A percentile compares a stretch with the other conserved stretches of the same genome.
These are phyloP conservation scores for Centaurea solstitialis DNA, from an alignment of 129 eudicot species.

Conservation along the genomic window DNA sequence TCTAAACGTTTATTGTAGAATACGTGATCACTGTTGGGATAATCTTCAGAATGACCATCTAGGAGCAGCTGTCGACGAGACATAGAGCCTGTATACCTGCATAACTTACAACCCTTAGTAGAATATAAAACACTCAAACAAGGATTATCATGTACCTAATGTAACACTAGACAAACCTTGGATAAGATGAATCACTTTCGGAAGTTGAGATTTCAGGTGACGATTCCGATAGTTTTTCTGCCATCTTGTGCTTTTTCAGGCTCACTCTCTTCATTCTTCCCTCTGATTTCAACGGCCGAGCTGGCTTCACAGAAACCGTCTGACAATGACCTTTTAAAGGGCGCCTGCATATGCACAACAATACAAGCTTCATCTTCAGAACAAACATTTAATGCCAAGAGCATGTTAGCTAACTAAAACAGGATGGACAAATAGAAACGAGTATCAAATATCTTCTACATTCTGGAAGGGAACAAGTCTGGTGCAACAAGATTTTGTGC, in stretches of 20 bases:
- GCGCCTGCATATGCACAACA: constrained; percentile 40
- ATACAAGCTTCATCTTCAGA: constrained; percentile 8
- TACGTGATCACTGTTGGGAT: constrained; percentile 46
- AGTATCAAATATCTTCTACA: too few relatives aligned
- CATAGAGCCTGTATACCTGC: constrained; percentile 58
- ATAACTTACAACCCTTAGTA: not conserved
- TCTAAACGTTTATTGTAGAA: constrained; percentile 44
- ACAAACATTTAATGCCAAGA: not conserved
- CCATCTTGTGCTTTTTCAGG: constrained; percentile 35
- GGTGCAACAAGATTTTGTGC: not conserved
- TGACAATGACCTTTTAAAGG: constrained; percentile 68
- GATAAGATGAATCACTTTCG: constrained; percentile 58
- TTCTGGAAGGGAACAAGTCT: not conserved
- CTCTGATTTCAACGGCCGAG: constrained; percentile 41
- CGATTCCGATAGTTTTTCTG: constrained; percentile 58
- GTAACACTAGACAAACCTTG: constrained; percentile 47
- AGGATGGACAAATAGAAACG: not conserved
- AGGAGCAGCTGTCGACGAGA: constrained; percentile 41
- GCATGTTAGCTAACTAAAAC: not conserved
- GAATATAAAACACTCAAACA: not conserved
- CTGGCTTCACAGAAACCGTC: constrained; percentile 65
- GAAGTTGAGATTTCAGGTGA: constrained; percentile 72
- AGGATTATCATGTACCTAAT: not conserved
- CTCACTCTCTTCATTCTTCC: constrained; percentile 34
- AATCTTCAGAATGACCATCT: constrained; percentile 39